phyloP scores from a whole-genome alignment of 495 filamentous ascomycete genomes.

The Bryoglossum gracile region DNA sequence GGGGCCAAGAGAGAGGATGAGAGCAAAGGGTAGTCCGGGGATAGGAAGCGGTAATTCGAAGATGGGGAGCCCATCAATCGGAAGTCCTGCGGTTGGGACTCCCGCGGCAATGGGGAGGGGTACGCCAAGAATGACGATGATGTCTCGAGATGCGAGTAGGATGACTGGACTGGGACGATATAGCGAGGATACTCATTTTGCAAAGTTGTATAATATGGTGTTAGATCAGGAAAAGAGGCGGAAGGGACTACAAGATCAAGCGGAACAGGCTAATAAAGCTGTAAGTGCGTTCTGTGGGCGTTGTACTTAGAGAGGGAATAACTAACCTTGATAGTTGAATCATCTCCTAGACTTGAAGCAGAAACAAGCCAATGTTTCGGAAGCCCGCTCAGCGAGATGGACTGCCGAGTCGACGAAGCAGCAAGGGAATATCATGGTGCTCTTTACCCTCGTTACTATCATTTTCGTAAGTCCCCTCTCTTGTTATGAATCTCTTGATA shows the following conservation, averaged over 20 bases:
- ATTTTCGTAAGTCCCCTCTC: conserved; percentile 4
- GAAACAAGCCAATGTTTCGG: conserved; percentile 15
- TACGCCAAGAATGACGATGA: background rate
- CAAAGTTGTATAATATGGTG: background rate
- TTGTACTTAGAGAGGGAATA: background rate
- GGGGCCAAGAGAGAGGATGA: too few relatives aligned
- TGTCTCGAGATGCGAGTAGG: background rate
- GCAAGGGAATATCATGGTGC: conserved; percentile 10
- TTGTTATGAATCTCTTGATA: background rate
- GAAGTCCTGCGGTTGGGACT: too few relatives aligned
- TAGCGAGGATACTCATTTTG: background rate
- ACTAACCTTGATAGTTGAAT: conserved; percentile 1
- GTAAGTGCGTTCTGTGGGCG: background rate
- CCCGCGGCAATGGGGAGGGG: too few relatives aligned
- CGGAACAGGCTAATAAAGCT: conserved; percentile 5
- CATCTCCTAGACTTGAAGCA: conserved; percentile 39
- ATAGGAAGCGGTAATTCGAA: too few relatives aligned
- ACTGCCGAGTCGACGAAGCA: conserved; percentile 5
- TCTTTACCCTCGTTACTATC: conserved; percentile 18
- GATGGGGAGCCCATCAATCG: background rate
- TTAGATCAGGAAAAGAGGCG: conserved; percentile 2
- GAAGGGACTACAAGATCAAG: background rate
- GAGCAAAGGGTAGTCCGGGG: too few relatives aligned
- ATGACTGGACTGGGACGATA: background rate
- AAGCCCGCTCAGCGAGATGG: conserved; percentile 5